A percentile compares a stretch with the other conserved stretches of the same genome.
These are phyloP conservation scores for Sutorius eximius DNA, from an alignment of 1,284 basidiomycete genomes.

Conservation along the genomic window DNA sequence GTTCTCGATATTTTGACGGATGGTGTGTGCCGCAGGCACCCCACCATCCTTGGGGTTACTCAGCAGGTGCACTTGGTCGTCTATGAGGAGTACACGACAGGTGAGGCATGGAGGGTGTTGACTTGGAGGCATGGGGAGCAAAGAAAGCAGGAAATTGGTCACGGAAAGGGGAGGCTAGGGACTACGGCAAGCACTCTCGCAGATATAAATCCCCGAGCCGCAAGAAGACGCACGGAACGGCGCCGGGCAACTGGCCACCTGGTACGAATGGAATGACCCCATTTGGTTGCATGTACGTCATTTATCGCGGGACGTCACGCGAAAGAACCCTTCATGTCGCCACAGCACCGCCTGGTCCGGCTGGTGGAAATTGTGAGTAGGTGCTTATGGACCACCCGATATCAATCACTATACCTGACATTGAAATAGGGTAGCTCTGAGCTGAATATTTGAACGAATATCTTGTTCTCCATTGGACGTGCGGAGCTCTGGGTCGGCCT, in stretches of 20 bases:
- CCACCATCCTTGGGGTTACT: constrained; percentile 49
- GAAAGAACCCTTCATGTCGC: background rate
- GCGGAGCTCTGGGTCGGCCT: background rate
- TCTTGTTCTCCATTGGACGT: background rate
- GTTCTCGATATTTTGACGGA: constrained; percentile 48
- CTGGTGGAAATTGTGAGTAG: background rate
- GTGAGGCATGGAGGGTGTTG: constrained; percentile 19
- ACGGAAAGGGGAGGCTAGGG: background rate
- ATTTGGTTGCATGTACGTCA: background rate
- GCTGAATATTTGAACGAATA: background rate
- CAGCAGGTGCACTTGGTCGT: constrained; percentile 56
- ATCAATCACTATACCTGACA: constrained; percentile 1
- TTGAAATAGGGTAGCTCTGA: too few relatives aligned
- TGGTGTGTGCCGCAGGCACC: constrained; percentile 46
- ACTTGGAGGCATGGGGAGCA: constrained; percentile 21
- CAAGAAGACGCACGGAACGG: background rate
- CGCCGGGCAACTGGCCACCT: background rate
- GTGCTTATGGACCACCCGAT: constrained; percentile 5
- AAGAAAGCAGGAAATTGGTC: background rate
- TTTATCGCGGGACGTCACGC: constrained; percentile 25
- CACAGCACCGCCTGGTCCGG: background rate
- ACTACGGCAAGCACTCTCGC: background rate
- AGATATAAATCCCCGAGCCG: constrained; percentile 16
- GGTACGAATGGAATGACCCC: background rate
- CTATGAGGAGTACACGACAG: constrained; percentile 57